These are phyloP conservation scores for Gossypium anomalum DNA, from an alignment of 345 rosid genomes.

Conservation along the genomic window DNA sequence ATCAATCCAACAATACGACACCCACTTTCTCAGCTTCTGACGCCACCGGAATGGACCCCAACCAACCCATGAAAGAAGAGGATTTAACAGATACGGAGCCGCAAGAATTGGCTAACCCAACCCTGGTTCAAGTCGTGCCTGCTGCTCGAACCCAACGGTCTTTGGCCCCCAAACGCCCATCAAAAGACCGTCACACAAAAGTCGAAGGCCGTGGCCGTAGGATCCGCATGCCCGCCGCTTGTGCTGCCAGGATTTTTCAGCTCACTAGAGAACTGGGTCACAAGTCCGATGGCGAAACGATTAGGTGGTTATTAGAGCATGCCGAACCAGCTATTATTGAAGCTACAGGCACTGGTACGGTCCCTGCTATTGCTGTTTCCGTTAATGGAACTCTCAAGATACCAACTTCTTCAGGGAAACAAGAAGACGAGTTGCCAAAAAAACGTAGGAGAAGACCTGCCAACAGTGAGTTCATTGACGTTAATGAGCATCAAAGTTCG, in stretches of 20 bases:
- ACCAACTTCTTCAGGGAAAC: conserved; percentile 38
- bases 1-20: conserved; percentile 10
- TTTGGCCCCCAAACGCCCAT: conserved; percentile 32
- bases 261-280: conserved; percentile 69
- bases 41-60: conserved; percentile 29
- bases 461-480: conserved; percentile 44
- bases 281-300: conserved; percentile 76
- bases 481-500: conserved; percentile 34
- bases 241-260: conserved; percentile 85
- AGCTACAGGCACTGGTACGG: conserved; percentile 72
- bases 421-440: conserved; percentile 19
- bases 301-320: conserved; percentile 64
- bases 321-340: conserved; percentile 70
- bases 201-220: conserved; percentile 89
- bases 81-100: conserved; percentile 26
- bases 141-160: conserved; percentile 14
- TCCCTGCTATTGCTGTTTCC: conserved; percentile 79
- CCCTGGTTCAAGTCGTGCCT: conserved; percentile 22
- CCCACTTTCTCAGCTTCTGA: conserved; percentile 24
- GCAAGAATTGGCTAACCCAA: conserved; percentile 7
- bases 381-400: conserved; percentile 66
- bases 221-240: conserved; percentile 65
- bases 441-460: conserved; percentile 48
- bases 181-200: conserved; percentile 79
- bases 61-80: conserved; percentile 39